Conservation (phyloP, 2,329 filamentous ascomycete genomes). For the Rutstroemia sp. region DNA sequence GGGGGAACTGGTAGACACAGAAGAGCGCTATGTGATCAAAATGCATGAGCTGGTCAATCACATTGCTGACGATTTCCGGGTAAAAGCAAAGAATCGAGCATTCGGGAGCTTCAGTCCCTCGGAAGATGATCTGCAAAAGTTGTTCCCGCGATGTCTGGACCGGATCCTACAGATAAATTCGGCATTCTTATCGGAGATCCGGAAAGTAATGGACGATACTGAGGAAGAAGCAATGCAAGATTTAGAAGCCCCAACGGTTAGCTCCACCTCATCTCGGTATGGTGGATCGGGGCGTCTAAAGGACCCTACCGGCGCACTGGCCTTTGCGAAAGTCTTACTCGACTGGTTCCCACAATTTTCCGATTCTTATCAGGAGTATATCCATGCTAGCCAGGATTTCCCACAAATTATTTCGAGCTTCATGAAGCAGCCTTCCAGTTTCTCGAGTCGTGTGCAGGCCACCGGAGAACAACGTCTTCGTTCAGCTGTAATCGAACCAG, state of each 20-base stretch:
- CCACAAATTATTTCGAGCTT: conserved; percentile 73
- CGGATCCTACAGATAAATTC: conserved; percentile 76
- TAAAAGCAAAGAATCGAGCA: conserved; percentile 53
- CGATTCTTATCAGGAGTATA: conserved; percentile 87
- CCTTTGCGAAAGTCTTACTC: conserved; percentile 72
- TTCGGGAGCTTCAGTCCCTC: conserved; percentile 62
- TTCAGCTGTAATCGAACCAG: conserved; percentile 90
- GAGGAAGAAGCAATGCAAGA: conserved; percentile 74
- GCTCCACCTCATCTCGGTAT: conserved; percentile 38
- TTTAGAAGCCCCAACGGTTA: conserved; percentile 53
- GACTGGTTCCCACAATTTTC: conserved; percentile 94
- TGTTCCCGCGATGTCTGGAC: conserved; percentile 78
- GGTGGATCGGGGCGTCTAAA: conserved; percentile 42
- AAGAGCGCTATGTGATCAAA: conserved; percentile 88
- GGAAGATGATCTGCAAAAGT: conserved; percentile 60
- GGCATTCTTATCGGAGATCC: conserved; percentile 70
- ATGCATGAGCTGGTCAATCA: conserved; percentile 74
- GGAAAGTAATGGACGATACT: conserved; percentile 70
- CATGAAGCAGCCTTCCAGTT: conserved; percentile 73
- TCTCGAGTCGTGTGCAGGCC: conserved; percentile 71
- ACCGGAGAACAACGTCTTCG: conserved; percentile 86
- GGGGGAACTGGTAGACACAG: conserved; percentile 84
- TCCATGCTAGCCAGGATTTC: conserved; percentile 82
- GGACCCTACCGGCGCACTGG: conserved; percentile 71
- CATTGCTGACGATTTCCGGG: conserved; percentile 72